Evolutionary conservation across 805 yeast genomes (phyloP), one percentile per base, ranked within the genome.

Genomic region (Yarrowia porcina): DNA sequence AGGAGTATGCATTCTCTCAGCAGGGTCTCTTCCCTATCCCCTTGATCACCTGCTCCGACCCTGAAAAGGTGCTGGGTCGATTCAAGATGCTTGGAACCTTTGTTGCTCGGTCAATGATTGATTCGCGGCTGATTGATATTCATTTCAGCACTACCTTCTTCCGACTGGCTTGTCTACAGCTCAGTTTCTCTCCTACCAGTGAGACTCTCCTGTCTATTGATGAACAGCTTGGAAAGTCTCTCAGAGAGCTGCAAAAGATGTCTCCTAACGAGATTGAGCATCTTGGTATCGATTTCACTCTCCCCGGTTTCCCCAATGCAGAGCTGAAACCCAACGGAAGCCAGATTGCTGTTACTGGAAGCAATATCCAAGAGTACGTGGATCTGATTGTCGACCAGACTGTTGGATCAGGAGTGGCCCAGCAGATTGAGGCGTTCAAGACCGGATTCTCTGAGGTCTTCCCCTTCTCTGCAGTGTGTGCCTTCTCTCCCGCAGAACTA

Each of bases 111-210:
- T 88, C 97, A 0, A 76, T 92, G 70, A 73, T 93, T 59, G 99
- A 93, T 73, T 86, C 89, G n/a, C 79, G 98, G 66, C 84, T 92
- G 49, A 80, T 93, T 50, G 98, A 94, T 72, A 85, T 93, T 72
- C 79, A 83, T 50, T 86, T 93, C 75, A 90, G 84, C 70, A 81
- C 84, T 0, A 72, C 84, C 2, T 90, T 93, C 70, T 88, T 93
- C 71, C 80, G 82, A 52, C 66, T 88, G 13, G 81, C 45, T 17
- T 61, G 36, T 57, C 68, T 10, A 18, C 59, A 65, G 13, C 65
- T 69, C 8, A 63, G 54, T 38, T 56, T 61, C 23, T 49, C 61
- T 15, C 68, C 70, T 65, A 64, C 71, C 9, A 64, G 86, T 1
- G 72, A 77, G 0, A 73, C 76, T 13, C 69, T 90, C 15, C 70